These are phyloP conservation scores for Thermoascus crustaceus DNA, from an alignment of 2,329 filamentous ascomycete species.

Conservation along the genomic window DNA sequence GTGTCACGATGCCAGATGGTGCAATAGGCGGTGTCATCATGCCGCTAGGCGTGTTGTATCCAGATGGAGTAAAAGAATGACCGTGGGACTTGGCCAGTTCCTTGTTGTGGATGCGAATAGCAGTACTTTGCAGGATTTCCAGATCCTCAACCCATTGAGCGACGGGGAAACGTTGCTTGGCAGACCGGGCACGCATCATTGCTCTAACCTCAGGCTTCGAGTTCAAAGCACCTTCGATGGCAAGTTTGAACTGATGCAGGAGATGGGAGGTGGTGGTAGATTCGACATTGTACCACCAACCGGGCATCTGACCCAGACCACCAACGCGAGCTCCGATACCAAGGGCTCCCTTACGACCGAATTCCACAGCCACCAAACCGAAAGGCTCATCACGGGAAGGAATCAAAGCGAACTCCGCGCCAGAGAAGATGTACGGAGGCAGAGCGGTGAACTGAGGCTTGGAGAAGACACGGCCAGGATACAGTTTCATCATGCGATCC, in stretches of 20 bases:
- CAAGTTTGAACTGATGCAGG: slow-evolving; percentile 56
- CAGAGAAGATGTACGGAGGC: slow-evolving; percentile 59
- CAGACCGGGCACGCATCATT: slow-evolving; percentile 57
- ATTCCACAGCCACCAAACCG: slow-evolving; percentile 60
- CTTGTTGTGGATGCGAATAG: slow-evolving; percentile 51
- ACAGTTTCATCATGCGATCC: slow-evolving; percentile 55
- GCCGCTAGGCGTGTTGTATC: slow-evolving; percentile 36
- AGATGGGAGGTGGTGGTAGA: slow-evolving; percentile 56
- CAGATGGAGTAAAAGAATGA: slow-evolving; percentile 30
- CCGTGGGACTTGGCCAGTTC: slow-evolving; percentile 24
- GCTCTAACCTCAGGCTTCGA: slow-evolving; percentile 50
- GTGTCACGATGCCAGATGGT: slow-evolving; percentile 18
- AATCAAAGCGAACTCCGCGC: slow-evolving; percentile 61
- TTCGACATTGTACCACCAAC: slow-evolving; percentile 64
- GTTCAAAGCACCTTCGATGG: slow-evolving; percentile 53
- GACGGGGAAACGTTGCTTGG: slow-evolving; percentile 59
- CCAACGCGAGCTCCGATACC: slow-evolving; percentile 60
- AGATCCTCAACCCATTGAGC: slow-evolving; percentile 59
- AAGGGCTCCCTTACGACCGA: slow-evolving; percentile 59
- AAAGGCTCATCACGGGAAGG: slow-evolving; percentile 63
- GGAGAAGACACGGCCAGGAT: slow-evolving; percentile 58
- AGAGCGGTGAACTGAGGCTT: slow-evolving; percentile 60
- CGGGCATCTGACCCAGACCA: slow-evolving; percentile 62
- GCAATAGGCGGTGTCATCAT: slow-evolving; percentile 23
- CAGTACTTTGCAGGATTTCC: slow-evolving; percentile 52